A percentile compares a stretch with the other conserved stretches of the same genome.
phyloP scores from a whole-genome alignment of 2,329 filamentous ascomycete species.

The Ophiocordyceps camponoti-saundersi region DNA sequence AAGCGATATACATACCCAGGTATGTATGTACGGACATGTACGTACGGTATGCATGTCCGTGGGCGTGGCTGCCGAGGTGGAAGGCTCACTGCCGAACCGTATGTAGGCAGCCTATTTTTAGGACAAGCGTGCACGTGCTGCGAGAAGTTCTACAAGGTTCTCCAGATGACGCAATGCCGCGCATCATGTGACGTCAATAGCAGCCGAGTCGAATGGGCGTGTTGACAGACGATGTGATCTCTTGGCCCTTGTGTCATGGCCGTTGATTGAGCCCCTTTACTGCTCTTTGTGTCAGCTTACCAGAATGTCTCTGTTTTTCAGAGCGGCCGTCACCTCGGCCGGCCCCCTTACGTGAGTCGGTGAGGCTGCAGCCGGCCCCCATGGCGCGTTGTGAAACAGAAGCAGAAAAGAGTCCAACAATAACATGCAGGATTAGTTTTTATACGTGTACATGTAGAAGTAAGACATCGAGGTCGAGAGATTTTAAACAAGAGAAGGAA shows the following conservation, averaged over 20 bases:
- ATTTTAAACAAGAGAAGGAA: not conserved
- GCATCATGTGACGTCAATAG: not conserved
- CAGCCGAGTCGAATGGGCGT: not conserved
- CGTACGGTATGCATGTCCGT: too few relatives aligned
- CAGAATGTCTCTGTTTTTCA: not conserved
- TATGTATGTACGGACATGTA: too few relatives aligned
- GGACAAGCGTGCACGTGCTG: too few relatives aligned
- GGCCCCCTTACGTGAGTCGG: not conserved
- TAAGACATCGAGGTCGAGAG: too few relatives aligned
- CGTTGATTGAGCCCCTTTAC: not conserved
- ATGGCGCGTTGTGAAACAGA: not conserved
- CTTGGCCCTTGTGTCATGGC: not conserved
- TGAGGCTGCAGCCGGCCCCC: not conserved
- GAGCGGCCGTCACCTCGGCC: not conserved
- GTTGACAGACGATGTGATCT: not conserved
- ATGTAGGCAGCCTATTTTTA: too few relatives aligned
- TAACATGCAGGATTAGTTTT: not conserved
- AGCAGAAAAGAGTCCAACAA: not conserved
- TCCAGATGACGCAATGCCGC: not conserved
- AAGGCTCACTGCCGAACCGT: too few relatives aligned
- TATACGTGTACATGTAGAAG: too few relatives aligned
- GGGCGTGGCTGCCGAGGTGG: too few relatives aligned
- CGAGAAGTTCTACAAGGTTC: not conserved
- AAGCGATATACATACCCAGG: too few relatives aligned
- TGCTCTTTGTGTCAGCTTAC: not conserved